Conservation (phyloP, 331 rosid species). For the Acacia concinna region DNA sequence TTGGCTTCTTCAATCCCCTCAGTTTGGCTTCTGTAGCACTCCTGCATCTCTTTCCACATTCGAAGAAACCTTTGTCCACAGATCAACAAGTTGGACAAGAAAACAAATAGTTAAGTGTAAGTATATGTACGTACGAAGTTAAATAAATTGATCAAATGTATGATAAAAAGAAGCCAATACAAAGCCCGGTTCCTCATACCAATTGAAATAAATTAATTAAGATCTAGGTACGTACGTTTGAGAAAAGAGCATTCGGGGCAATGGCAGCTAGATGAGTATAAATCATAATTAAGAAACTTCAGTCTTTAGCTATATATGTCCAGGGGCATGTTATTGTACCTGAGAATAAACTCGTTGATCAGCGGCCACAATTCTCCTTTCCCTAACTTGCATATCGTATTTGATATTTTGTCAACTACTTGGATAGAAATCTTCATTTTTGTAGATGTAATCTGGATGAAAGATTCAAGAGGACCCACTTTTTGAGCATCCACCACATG, state of each 20-base stretch:
- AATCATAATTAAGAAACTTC: not conserved
- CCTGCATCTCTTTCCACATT: constrained; percentile 84
- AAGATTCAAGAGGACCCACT: constrained; percentile 44
- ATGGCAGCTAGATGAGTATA: too few species aligned
- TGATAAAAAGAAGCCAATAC: not conserved
- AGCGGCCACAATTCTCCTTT: constrained; percentile 81
- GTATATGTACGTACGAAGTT: not conserved
- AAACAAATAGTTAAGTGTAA: not conserved
- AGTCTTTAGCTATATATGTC: not conserved
- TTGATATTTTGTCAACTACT: constrained; percentile 73
- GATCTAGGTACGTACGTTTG: too few species aligned
- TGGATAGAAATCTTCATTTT: constrained; percentile 80
- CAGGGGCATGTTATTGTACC: constrained; percentile 38
- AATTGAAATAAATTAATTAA: too few species aligned
- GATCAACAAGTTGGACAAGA: not conserved
- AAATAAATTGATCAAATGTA: not conserved
- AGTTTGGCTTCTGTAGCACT: constrained; percentile 62
- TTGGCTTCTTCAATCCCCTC: constrained; percentile 49
- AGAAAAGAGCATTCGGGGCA: too few species aligned
- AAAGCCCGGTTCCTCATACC: too few species aligned
- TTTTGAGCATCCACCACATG: constrained; percentile 48
- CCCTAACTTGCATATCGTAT: constrained; percentile 62
- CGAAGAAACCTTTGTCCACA: constrained; percentile 46
- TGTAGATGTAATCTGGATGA: constrained; percentile 43
- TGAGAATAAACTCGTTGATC: constrained; percentile 56